Base-by-base conservation (phyloP, 192 early-diverging fungal genomes). In the Backusella australiensis region DNA sequence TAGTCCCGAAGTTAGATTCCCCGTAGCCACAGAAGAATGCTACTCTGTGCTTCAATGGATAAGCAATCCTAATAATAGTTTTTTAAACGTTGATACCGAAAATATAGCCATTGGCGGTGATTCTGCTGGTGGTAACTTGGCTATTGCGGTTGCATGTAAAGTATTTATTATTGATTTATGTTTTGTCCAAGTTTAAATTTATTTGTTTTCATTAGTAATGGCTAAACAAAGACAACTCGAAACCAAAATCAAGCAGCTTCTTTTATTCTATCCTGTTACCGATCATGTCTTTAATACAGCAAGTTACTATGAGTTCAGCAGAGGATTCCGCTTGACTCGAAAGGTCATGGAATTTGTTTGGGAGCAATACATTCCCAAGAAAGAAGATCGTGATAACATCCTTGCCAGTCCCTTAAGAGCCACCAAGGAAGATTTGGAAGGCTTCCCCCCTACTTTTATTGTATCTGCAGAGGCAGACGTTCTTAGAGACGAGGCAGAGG, bases 391-490 rank as follows among this genome's bases (percentile, higher is more conserved):
- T 32, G 29, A 49, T 4, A 46, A 41, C 15, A 12, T 41, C 15
- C 19, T 41, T 44, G 70, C 70, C 4, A 29, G 35, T 32, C 70
- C 70, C 0, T 26, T 34, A 7, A 17, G 17, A 32, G 69, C 75
- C 6, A 67, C 75, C 11, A 34, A 36, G 5, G 68, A 70, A 35
- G 35, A 70, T 6, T 46, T 79, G 14, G 41, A 49, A 41, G 78
- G 38, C 0, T 52, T 79, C 17, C 73, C 78, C 0, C 65, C 41
- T 17, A 73, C 78, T 35, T 56, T 79, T 7, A 49, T 79, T 15
- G 69, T 75, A 2, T 75, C 78, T n/a, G 78, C 67, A 69, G 78
- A 79, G 35, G 65, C 59, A 26, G 78, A 79, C 42, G 67, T 79
- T 3, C 63, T 79, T 35, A 52, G 78, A 36, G 73, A 75, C 41